Conservation (phyloP, 306 rosid species). For the Gleditsia sinensis region DNA sequence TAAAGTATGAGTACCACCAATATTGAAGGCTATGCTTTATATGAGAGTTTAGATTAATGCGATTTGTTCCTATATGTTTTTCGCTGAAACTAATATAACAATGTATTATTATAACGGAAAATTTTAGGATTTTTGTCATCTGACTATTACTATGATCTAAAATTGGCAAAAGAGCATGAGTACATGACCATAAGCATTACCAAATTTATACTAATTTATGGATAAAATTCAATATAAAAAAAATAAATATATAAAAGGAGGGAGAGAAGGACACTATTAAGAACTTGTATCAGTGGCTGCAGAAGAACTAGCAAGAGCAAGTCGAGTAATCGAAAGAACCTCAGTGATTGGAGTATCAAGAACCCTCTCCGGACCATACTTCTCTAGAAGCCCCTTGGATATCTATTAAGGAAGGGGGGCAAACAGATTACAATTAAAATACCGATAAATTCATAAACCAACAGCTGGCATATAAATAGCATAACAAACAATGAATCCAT, state of each 20-base stretch:
- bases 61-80: background rate
- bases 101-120: background rate
- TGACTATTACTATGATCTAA: background rate
- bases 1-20: background rate
- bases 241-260: background rate
- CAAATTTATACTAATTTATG: background rate
- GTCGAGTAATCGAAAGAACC: conserved; percentile 53
- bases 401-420: conserved; percentile 47
- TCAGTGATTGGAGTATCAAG: conserved; percentile 98
- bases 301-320: background rate
- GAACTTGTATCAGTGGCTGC: conserved; percentile 3
- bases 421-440: background rate
- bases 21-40: background rate
- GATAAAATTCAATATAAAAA: background rate
- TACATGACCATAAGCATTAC: background rate
- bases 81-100: background rate
- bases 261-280: background rate
- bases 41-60: background rate
- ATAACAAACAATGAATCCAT: conserved; percentile 5
- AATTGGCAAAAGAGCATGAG: background rate
- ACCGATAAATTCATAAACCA: conserved; percentile 1
- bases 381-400: conserved; percentile 88
- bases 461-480: background rate
- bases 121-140: background rate
- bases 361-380: conserved; percentile 99